phyloP scores from a whole-genome alignment of 202 grass and related monocot species.

The Panicum hallii region DNA sequence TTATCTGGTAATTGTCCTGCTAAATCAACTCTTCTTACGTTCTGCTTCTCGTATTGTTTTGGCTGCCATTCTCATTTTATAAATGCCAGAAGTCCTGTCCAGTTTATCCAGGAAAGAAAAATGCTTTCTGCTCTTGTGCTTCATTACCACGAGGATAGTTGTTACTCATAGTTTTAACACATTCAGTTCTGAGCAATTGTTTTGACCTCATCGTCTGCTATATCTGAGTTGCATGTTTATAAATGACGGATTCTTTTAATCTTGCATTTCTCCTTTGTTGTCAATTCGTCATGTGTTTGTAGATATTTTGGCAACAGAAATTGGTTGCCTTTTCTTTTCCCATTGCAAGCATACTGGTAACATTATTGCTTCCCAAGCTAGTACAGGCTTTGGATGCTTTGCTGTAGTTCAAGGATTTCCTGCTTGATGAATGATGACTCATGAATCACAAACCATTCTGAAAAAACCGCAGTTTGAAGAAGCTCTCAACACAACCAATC shows the following conservation, averaged over 20 bases:
- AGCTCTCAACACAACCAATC: slow-evolving; percentile 59
- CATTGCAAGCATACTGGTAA: too few species aligned
- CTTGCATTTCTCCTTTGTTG: not conserved
- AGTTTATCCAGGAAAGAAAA: not conserved
- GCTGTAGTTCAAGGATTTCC: not conserved
- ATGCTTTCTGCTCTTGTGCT: slow-evolving; percentile 3
- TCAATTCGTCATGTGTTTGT: not conserved
- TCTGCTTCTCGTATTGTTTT: not conserved
- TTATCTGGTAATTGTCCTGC: slow-evolving; percentile 68
- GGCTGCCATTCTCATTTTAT: not conserved
- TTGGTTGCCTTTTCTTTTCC: too few species aligned
- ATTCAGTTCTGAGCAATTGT: not conserved
- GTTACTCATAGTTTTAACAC: slow-evolving; percentile 20
- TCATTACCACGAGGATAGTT: not conserved
- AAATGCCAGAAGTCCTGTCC: not conserved
- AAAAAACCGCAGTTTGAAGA: slow-evolving; percentile 78
- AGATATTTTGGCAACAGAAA: not conserved
- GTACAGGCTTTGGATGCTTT: not conserved
- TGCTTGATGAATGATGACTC: slow-evolving; percentile 40
- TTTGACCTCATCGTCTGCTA: slow-evolving; percentile 21
- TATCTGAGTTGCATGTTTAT: not conserved
- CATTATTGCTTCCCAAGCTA: too few species aligned
- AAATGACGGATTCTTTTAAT: not conserved
- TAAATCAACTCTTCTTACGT: slow-evolving; percentile 8
- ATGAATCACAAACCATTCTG: not conserved